A percentile compares a stretch with the other conserved stretches of the same genome.
phyloP scores from a whole-genome alignment of 73 alveolate genomes.

The Paramecium tetraurelia region DNA sequence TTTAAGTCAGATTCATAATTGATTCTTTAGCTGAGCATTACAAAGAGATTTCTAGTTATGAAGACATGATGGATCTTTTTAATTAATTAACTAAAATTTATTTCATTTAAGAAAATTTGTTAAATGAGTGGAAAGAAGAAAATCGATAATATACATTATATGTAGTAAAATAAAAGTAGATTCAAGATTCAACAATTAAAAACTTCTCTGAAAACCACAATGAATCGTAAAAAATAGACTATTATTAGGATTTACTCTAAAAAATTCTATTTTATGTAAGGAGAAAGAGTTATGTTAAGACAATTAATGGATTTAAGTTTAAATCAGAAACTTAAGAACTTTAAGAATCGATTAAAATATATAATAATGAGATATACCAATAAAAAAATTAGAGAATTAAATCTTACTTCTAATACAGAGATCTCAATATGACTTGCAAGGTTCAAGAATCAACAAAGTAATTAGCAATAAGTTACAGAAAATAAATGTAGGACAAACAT shows the following conservation, averaged over 20 bases:
- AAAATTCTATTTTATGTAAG: not conserved
- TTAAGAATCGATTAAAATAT: not conserved
- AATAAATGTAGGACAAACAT: not conserved
- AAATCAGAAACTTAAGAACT: not conserved
- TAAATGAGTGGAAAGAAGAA: not conserved
- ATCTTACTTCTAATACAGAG: not conserved
- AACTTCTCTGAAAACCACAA: not conserved
- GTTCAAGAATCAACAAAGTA: not conserved
- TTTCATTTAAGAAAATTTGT: not conserved
- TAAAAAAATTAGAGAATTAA: not conserved
- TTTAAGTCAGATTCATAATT: not conserved
- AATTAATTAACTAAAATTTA: not conserved
- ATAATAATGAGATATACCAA: not conserved
- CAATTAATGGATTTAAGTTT: constrained; percentile 26
- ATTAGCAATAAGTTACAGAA: not conserved
- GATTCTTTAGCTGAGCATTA: not conserved
- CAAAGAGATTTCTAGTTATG: not conserved
- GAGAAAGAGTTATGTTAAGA: not conserved
- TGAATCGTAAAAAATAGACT: not conserved
- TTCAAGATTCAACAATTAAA: not conserved
- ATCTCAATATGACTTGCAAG: too few relatives aligned
- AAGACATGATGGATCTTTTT: not conserved
- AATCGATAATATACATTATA: not conserved
- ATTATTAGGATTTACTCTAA: not conserved
- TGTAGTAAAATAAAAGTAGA: not conserved